Evolutionary conservation across 179 eudicot species (phyloP), one percentile per base, ranked within the genome.

Genomic region (Pouteria campechiana): DNA sequence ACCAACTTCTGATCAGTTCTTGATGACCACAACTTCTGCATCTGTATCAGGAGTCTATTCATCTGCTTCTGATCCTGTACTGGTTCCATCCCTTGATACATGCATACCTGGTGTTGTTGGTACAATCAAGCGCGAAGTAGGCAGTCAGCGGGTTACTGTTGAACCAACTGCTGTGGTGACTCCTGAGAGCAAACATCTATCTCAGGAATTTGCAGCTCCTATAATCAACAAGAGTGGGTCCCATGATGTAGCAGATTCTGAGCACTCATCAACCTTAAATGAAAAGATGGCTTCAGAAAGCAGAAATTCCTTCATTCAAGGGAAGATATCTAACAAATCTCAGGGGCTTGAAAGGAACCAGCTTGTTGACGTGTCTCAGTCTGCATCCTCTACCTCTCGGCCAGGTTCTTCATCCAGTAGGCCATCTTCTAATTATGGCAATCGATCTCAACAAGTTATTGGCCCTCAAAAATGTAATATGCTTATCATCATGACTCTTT

Each of bases 11-110:
- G 19, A 41, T 10, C 48, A n/a, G n/a, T n/a, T 52, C 15, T 28
- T 36, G 7, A 40, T 42, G 25, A 39, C 32, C 37, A 9, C 16
- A 12, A 24, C 30, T 32, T 42, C 41, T 35, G 28, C 33, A 23
- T 18, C 44, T 61, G 43, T 47, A 5, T 57, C 65, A 3, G 56
- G 48, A 43, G 48, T 59, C 37, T 46, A 40, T 27, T 55, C 55
- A 40, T 55, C 64, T 45, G 37, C 50, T 21, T 58, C 70, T 31
- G 75, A 73, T 61, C 56, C 67, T 22, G 52, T 66, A 25, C 13
- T 64, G 53, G 69, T 65, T 37, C 68, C 55, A 24, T 46, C 57
- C 16, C 35, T 40, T 25, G 54, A 50, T 29, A 32, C 64, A 14
- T 43, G 32, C 7, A 11, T 37, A 34, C 38, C 58, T 30, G 60